Evolutionary conservation across 768 basidiomycete species (phyloP).

Genomic region (Xerocomellus intermedius): DNA sequence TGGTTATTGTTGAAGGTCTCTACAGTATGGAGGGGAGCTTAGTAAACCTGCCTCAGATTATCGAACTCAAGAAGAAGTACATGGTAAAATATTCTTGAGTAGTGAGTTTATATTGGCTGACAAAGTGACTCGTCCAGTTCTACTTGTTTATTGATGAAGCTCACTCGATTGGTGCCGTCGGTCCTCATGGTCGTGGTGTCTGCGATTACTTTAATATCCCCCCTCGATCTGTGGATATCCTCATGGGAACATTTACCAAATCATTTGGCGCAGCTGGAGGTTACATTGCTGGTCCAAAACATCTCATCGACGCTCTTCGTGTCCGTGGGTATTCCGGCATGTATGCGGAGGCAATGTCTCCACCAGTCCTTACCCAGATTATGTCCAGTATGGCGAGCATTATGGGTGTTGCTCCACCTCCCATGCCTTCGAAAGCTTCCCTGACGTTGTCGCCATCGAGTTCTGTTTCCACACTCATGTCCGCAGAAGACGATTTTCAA

Average conservation of each 20-base stretch:
- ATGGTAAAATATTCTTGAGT: conserved; percentile 56
- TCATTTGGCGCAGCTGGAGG: conserved; percentile 94
- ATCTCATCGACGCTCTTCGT: conserved; percentile 78
- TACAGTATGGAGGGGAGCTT: conserved; percentile 99
- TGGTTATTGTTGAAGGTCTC: conserved; percentile 91
- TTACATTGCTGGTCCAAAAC: conserved; percentile 85
- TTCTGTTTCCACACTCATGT: conserved; percentile 26
- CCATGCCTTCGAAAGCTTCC: conserved; percentile 28
- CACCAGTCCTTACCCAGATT: conserved; percentile 88
- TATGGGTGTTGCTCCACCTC: conserved; percentile 71
- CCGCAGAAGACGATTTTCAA: conserved; percentile 46
- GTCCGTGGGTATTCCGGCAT: conserved; percentile 75
- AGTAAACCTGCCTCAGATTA: conserved; percentile 74
- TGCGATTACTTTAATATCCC: conserved; percentile 89
- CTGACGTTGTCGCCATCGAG: conserved; percentile 33
- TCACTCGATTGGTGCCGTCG: conserved; percentile 94
- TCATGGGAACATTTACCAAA: conserved; percentile 99
- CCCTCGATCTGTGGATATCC: conserved; percentile 80
- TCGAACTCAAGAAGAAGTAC: conserved; percentile 91
- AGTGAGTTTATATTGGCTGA: neutral
- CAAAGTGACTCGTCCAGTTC: conserved; percentile 61
- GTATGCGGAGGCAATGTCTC: conserved; percentile 90
- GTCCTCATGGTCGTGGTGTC: conserved; percentile 92
- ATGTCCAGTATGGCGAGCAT: conserved; percentile 93
- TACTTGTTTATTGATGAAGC: conserved; percentile 96